A percentile compares a stretch with the other conserved stretches of the same genome.
Conservation (phyloP, 2,329 filamentous ascomycete genomes). For the Botrytis squamosa region DNA sequence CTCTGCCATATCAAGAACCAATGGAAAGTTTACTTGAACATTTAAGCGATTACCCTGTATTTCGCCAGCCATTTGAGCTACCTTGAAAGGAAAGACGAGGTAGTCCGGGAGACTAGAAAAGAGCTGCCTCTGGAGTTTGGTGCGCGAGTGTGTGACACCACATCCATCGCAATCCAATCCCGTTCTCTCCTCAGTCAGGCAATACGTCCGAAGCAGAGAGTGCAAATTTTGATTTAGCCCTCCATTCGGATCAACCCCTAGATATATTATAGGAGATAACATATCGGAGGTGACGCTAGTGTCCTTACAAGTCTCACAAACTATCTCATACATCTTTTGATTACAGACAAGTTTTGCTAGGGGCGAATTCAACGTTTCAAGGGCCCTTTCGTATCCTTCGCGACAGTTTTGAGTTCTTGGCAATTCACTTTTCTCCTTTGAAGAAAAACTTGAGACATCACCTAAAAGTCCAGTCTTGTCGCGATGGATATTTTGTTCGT, state of each 20-base stretch:
- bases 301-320: background rate
- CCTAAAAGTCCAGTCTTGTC: background rate
- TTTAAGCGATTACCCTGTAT: background rate
- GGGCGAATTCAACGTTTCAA: background rate
- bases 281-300: background rate
- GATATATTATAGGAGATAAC: background rate
- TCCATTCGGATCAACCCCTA: background rate
- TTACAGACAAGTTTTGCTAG: background rate
- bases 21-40: constrained; percentile 2
- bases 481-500: constrained; percentile 15
- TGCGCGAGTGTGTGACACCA: background rate
- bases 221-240: background rate
- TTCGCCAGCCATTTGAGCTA: background rate
- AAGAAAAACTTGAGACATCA: background rate
- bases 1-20: constrained; percentile 12
- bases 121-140: background rate
- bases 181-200: background rate
- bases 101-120: constrained; percentile 14
- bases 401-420: constrained; percentile 14
- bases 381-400: constrained; percentile 1
- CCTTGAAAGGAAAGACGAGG: constrained; percentile 4
- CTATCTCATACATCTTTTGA: background rate
- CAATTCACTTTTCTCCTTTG: background rate
- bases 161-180: constrained; percentile 5
- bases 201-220: background rate